phyloP scores from a whole-genome alignment of 2,329 filamentous ascomycete species.

The Cladosporium sp. region DNA sequence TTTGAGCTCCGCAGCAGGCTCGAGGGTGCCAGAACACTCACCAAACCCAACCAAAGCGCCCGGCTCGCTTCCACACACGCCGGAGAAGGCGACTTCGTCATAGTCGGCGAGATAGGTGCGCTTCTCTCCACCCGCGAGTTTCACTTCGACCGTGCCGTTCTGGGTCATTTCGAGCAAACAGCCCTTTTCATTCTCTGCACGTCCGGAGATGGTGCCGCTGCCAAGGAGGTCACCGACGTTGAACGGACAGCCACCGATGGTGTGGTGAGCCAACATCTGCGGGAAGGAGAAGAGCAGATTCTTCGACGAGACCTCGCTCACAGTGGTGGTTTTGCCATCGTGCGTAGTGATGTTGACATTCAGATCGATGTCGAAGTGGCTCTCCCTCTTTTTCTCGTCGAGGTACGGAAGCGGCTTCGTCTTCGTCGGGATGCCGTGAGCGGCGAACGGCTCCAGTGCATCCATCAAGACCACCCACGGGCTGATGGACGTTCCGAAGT shows the following conservation, averaged over 20 bases:
- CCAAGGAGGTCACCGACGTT: conserved; percentile 41
- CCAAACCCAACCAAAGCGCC: conserved; percentile 26
- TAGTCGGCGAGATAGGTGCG: conserved; percentile 39
- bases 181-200: conserved; percentile 29
- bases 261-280: conserved; percentile 42
- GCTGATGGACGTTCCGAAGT: conserved; percentile 55
- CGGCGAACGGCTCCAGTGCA: conserved; percentile 42
- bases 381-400: conserved; percentile 18
- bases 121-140: conserved; percentile 30
- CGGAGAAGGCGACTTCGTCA: conserved; percentile 32
- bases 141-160: conserved; percentile 29
- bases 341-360: conserved; percentile 27
- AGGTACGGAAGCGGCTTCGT: conserved; percentile 24
- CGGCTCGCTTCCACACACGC: conserved; percentile 25
- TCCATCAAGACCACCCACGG: conserved; percentile 61
- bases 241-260: conserved; percentile 38
- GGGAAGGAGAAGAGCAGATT: conserved; percentile 43
- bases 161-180: conserved; percentile 37
- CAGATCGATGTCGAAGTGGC: conserved; percentile 27
- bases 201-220: conserved; percentile 41
- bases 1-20: conserved; percentile 38
- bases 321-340: conserved; percentile 20
- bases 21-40: conserved; percentile 41
- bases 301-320: conserved; percentile 30
- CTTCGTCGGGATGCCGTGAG: conserved; percentile 23